phyloP scores from a whole-genome alignment of 1,139 yeast species.

The Zygoascus sp. region DNA sequence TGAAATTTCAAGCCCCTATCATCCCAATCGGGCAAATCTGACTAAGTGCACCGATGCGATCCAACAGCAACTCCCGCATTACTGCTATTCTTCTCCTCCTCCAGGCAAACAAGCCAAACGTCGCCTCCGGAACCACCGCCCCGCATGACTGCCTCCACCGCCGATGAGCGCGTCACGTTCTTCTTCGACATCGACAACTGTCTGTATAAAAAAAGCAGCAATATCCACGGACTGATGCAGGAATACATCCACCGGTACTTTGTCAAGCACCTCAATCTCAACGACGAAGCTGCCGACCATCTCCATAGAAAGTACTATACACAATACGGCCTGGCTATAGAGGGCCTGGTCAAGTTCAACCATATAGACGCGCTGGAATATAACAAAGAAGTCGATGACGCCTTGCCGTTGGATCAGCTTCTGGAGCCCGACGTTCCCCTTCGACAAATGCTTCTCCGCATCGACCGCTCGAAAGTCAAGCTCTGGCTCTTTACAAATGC shows the following conservation, averaged over 20 bases:
- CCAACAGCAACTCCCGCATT: too few species aligned
- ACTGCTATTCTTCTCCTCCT: background rate
- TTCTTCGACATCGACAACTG: constrained; percentile 93
- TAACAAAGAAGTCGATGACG: constrained; percentile 83
- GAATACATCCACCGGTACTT: constrained; percentile 78
- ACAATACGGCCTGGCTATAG: constrained; percentile 87
- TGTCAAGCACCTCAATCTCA: constrained; percentile 54
- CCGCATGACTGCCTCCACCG: constrained; percentile 9
- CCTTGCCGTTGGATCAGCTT: constrained; percentile 76
- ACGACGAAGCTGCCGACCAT: constrained; percentile 69
- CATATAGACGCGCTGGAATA: constrained; percentile 85
- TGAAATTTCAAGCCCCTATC: too few species aligned
- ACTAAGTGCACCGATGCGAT: too few species aligned
- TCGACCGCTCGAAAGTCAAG: constrained; percentile 44
- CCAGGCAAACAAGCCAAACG: too few species aligned
- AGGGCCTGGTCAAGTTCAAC: constrained; percentile 81
- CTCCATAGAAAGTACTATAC: constrained; percentile 73
- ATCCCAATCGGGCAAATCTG: too few species aligned
- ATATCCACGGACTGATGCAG: constrained; percentile 85
- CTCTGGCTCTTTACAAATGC: constrained; percentile 94
- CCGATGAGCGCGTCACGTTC: constrained; percentile 44
- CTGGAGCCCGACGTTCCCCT: constrained; percentile 49
- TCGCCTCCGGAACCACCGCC: background rate
- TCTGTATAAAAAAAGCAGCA: constrained; percentile 66
- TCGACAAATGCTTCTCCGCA: constrained; percentile 33